A percentile compares a stretch with the other conserved stretches of the same genome.
These are phyloP conservation scores for Gnaphalium uliginosum DNA, from an alignment of 129 eudicot species.

Conservation along the genomic window DNA sequence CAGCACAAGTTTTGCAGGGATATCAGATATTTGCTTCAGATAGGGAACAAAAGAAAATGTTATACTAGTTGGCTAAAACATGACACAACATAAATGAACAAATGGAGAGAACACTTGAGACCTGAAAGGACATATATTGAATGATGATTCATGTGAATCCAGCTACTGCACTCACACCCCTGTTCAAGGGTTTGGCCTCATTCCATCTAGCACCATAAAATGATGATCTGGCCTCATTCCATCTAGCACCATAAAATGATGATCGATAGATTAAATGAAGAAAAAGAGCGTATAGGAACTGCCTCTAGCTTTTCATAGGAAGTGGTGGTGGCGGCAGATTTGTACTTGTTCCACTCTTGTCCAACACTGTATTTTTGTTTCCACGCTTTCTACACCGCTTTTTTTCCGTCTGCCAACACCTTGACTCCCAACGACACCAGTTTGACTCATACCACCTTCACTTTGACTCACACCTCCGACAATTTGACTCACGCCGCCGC, in stretches of 20 bases:
- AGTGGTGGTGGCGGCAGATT: background rate
- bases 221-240: too few relatives aligned
- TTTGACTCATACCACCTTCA: background rate
- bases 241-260: background rate
- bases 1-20: background rate
- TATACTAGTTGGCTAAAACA: background rate
- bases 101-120: background rate
- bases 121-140: constrained; percentile 5
- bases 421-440: constrained; percentile 14
- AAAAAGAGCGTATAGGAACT: background rate
- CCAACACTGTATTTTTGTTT: background rate
- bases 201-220: background rate
- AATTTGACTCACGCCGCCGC: background rate
- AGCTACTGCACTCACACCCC: background rate
- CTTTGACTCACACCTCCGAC: background rate
- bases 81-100: constrained; percentile 11
- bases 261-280: background rate
- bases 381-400: background rate
- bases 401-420: background rate
- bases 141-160: background rate
- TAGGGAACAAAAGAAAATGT: background rate
- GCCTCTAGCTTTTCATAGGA: background rate
- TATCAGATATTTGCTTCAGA: too few relatives aligned
- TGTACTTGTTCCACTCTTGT: background rate
- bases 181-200: background rate